Evolutionary conservation across 2,329 filamentous ascomycete genomes (phyloP), one percentile per base, ranked within the genome.

Genomic region (Immersiporthe knoxdaviesiana): DNA sequence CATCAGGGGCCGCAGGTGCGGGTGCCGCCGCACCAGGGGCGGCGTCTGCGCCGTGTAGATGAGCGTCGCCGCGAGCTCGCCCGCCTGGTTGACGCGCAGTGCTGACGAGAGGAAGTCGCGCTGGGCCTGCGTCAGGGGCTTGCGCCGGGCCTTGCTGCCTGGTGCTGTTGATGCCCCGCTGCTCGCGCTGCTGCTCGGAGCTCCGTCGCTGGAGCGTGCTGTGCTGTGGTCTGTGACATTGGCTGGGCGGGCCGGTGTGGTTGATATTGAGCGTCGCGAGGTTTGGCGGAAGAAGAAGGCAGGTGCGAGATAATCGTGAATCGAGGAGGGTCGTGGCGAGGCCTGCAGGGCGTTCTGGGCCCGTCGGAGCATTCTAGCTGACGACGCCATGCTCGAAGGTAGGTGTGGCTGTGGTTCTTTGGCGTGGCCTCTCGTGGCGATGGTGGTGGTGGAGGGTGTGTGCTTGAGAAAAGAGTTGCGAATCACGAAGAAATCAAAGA

Each of bases 71-170:
- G 96, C 96, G n/a, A 99, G 88, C 81, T 99, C 96, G 77, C 96
- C 96, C 32, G 96, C 94, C 82, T 99, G 96, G 80, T 99, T 98
- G 68, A 99, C 96, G 72, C 96, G 93, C 98, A 89, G 71, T 59
- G 93, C 93, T 37, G 90, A 88, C 69, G 92, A 90, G 63, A 97
- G 88, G 75, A 91, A 97, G 68, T 91, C 85, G 69, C 88, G 86
- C 76, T 97, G 93, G 70, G 88, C 84, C 72, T 87, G 81, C 39
- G 89, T 92, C 61, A 96, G 83, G 12, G 90, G 85, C 77, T 90
- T 88, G 70, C 77, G 82, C 74, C 81, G 82, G 73, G 78, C 74
- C 62, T 79, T 78, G 65, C 75, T 72, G 73, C 73, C 52, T 27
- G 75, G 65, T 63, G 74, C 32, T 72, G 70, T 69, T 72, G 70